Percentiles rank a stretch among this genome's conserved stretches.
Conservation (phyloP, 441 rosid species). For the Metrosideros polymorpha region DNA sequence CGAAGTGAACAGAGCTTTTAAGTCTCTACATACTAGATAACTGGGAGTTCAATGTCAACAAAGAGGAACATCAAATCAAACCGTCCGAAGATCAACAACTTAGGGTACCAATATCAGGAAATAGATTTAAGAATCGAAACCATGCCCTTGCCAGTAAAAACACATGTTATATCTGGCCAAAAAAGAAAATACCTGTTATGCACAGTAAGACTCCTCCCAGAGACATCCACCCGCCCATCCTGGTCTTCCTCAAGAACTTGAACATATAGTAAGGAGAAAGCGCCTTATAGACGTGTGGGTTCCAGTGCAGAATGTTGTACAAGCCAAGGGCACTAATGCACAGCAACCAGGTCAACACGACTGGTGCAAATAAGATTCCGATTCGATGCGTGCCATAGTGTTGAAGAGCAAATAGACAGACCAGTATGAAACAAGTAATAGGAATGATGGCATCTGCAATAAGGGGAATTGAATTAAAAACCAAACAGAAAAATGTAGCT, state of each 20-base stretch:
- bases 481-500: neutral
- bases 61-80: neutral
- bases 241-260: conserved; percentile 9
- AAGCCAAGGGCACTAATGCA: conserved; percentile 13
- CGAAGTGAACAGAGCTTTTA: neutral
- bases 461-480: neutral
- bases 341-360: conserved; percentile 6
- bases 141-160: neutral
- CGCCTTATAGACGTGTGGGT: conserved; percentile 3
- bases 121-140: neutral
- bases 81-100: neutral
- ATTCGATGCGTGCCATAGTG: conserved; percentile 12
- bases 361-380: conserved; percentile 10
- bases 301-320: conserved; percentile 10
- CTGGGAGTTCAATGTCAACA: neutral
- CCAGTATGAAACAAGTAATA: conserved; percentile 7
- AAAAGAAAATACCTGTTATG: conserved; percentile 3
- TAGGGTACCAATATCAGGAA: neutral
- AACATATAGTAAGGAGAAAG: conserved; percentile 11
- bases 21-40: neutral
- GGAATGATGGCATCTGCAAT: conserved; percentile 8
- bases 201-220: conserved; percentile 9
- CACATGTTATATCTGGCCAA: neutral
- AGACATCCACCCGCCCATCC: conserved; percentile 8
- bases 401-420: conserved; percentile 12